Evolutionary conservation across 2,329 filamentous ascomycete species (phyloP), one percentile per base, ranked within the genome.

Genomic region (Trichoderma semiorbis): DNA sequence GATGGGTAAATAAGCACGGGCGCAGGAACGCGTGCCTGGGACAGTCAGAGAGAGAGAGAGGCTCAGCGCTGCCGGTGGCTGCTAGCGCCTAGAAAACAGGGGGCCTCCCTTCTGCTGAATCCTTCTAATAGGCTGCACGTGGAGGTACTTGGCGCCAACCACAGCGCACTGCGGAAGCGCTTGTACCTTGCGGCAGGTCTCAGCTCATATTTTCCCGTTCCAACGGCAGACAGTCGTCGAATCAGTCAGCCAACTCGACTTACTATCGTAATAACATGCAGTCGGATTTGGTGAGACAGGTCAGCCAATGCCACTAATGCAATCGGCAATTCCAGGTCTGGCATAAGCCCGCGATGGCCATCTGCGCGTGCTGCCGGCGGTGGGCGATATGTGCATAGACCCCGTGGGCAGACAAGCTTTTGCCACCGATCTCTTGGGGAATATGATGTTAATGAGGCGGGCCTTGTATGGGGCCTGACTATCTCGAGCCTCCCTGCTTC

Each of bases 1-100:
- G 50, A 50, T 24, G 47, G 60, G 65, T 65, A 70, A 64, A 70
- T 70, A 26, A 16, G 39, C 69, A 61, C 62, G 61, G 55, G 71
- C 60, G 66, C 43, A 72, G 66, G 70, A 71, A 72, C 70, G 70
- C 70, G 70, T 64, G 70, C 65, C 70, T 24, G 64, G 47, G 34
- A 70, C 39, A 43, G 39, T 43, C 39, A 39, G 16, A 39, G 32
- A 70, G 53, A 70, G 53, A 65, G 53, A 66, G 43, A 72, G 67
- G 53, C 60, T 57, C 58, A 43, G 58, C 68, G 47, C 58, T 55
- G 68, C 50, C 12, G 62, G 50, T 32, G 60, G 66, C 61, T 57
- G n/a, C 39, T 53, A 69, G 55, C 34, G 67, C 39, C 57, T 61
- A 7, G 26, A 21, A 61, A 62, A 61, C 47, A 43, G 67, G 57